Evolutionary conservation across 306 rosid genomes (phyloP).

Genomic region (Medicago lupulina): DNA sequence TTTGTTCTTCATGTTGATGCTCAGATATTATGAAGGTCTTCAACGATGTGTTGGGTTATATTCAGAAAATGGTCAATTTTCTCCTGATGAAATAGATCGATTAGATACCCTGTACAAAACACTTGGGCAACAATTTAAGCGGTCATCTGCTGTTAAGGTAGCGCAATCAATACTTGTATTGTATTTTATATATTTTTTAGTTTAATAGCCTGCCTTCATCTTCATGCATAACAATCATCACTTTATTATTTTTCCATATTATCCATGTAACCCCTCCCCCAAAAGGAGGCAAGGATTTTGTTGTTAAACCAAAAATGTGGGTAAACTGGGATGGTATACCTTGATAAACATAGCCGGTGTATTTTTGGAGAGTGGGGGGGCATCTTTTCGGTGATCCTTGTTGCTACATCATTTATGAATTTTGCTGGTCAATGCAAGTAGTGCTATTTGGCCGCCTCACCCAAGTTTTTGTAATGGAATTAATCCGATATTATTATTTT

Average conservation of each 20-base stretch:
- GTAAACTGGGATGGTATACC: not conserved
- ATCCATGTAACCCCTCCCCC: not conserved
- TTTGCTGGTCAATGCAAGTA: not conserved
- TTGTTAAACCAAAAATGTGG: not conserved
- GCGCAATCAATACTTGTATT: slow-evolving; percentile 20
- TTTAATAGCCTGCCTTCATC: slow-evolving; percentile 24
- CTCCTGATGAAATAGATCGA: slow-evolving; percentile 71
- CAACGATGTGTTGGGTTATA: slow-evolving; percentile 83
- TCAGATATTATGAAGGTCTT: slow-evolving; percentile 91
- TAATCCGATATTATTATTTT: slow-evolving; percentile 23
- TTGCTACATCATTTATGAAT: slow-evolving; percentile 1
- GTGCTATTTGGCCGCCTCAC: not conserved
- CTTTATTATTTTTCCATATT: slow-evolving; percentile 19
- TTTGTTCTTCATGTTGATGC: slow-evolving; percentile 34
- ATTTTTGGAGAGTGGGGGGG: too few species aligned
- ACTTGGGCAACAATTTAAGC: slow-evolving; percentile 74
- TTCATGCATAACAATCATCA: slow-evolving; percentile 14
- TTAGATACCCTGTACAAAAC: slow-evolving; percentile 79
- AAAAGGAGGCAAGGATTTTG: slow-evolving; percentile 18
- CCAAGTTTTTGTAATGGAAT: not conserved
- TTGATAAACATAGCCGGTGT: too few species aligned
- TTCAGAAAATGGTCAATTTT: slow-evolving; percentile 65
- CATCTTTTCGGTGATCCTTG: too few species aligned
- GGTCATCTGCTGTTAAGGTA: slow-evolving; percentile 98
- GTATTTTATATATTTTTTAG: slow-evolving; percentile 17